Evolutionary conservation across 139 green algal species (phyloP), one percentile per base, ranked within the genome.

Genomic region (Auxenochlorella pyrenoidosa): DNA sequence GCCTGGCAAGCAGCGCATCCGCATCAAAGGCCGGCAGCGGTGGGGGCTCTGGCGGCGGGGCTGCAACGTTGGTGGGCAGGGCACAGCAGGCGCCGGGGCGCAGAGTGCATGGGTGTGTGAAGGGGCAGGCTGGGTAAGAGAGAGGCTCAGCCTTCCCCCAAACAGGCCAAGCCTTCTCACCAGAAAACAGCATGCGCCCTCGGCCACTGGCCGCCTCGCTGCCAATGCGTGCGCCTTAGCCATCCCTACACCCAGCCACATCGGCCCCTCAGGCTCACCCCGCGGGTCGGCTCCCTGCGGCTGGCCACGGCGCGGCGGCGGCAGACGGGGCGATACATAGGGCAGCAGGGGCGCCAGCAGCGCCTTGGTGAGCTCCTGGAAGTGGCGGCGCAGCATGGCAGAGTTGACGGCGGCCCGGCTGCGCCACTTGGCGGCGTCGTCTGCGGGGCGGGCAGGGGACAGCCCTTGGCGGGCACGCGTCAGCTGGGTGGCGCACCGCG

Each of bases 331-430:
- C 68, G 91, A 79, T 63, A 95, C 93, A 92, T 95, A 98, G 22
- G 90, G 89, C 4, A 79, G 76, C 73, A 99, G 96, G 26, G 96
- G 96, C 38, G 83, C 86, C 36, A 98, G 92, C 76, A 98, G 90
- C 1, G 95, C 95, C 30, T 54, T 41, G 3, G 95, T 98, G 16
- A 98, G 90, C 85, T 98, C 92, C 32, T 85, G 71, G 88, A 98
- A 98, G 90, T 98, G 96, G 4, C 88, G 85, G n/a, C 94, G 90
- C 72, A 98, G 83, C 47, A 91, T 82, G 19, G 91, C 84, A 58
- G 89, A 95, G 93, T 97, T 98, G 72, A 94, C 91, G 2, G 83
- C 72, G 13, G 95, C 91, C 15, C 94, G 87, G 30, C 93, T 90
- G 21, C 84, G 68, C 77, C 91, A 78, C 88, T 93, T 92, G 71